Percentiles rank a stretch among this genome's conserved stretches.
Evolutionary conservation across 106 monocot genomes (phyloP).

Genomic region (Alisma plantagoaquatica): DNA sequence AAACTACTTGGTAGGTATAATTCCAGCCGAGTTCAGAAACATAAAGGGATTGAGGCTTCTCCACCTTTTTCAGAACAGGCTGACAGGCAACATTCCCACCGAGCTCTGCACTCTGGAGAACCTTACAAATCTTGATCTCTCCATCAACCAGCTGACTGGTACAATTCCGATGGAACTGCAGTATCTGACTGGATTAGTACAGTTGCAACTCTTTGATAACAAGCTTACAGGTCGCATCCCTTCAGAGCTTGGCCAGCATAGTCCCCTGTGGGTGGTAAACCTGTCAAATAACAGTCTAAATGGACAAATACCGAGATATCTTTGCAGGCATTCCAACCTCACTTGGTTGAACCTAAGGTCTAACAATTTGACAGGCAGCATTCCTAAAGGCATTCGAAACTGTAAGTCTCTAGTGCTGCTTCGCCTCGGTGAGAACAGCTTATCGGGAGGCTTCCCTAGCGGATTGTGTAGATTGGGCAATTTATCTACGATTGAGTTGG

Average conservation of each 20-base stretch:
- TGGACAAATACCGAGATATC: conserved; percentile 55
- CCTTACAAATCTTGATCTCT: conserved; percentile 82
- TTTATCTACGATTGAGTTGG: conserved; percentile 62
- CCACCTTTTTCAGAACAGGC: conserved; percentile 76
- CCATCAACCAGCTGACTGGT: conserved; percentile 69
- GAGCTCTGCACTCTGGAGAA: conserved; percentile 53
- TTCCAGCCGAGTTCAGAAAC: conserved; percentile 54
- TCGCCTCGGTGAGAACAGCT: conserved; percentile 58
- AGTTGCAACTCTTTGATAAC: conserved; percentile 83
- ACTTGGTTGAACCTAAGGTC: conserved; percentile 65
- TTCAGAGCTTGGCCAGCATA: conserved; percentile 44
- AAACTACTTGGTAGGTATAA: conserved; percentile 61
- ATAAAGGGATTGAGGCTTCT: conserved; percentile 53
- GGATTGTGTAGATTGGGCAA: conserved; percentile 68
- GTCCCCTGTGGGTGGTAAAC: conserved; percentile 87
- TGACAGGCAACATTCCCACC: conserved; percentile 53
- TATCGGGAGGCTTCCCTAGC: conserved; percentile 77
- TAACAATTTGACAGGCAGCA: conserved; percentile 63
- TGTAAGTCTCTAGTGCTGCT: conserved; percentile 75
- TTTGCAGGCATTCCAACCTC: conserved; percentile 78
- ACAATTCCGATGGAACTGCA: conserved; percentile 68
- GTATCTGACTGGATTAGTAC: conserved; percentile 48
- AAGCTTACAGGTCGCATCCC: conserved; percentile 73
- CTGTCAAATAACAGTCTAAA: conserved; percentile 82
- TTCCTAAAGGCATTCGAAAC: conserved; percentile 46